These are phyloP conservation scores for Komagataea norvegica DNA, from an alignment of 1,139 yeast genomes.

Conservation along the genomic window DNA sequence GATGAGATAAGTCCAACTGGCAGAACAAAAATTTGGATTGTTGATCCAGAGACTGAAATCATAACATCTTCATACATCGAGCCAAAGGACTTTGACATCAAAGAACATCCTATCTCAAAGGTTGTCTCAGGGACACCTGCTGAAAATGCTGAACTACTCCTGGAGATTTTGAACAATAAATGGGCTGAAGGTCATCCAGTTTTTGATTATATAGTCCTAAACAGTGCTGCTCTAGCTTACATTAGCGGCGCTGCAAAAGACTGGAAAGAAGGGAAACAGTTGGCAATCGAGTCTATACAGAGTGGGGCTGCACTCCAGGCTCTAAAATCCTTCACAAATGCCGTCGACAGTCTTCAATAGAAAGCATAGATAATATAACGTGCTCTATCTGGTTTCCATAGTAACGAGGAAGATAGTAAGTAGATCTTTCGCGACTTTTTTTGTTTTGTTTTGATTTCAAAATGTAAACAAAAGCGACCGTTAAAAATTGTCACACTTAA, in stretches of 20 bases:
- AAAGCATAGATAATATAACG: neutral
- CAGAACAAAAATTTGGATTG: conserved; percentile 71
- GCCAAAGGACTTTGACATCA: conserved; percentile 74
- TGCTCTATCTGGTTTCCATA: neutral
- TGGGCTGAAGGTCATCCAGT: conserved; percentile 52
- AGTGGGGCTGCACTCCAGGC: conserved; percentile 64
- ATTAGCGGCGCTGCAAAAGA: conserved; percentile 61
- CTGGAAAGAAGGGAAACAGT: conserved; percentile 73
- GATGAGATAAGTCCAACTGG: conserved; percentile 95
- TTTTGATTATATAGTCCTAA: conserved; percentile 81
- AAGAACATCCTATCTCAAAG: conserved; percentile 60
- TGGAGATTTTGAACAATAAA: conserved; percentile 50
- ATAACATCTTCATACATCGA: conserved; percentile 39
- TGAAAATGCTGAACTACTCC: conserved; percentile 67
- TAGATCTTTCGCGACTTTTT: too few species aligned
- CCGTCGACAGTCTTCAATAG: conserved; percentile 28
- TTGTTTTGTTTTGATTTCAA: conserved; percentile 2
- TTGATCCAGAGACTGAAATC: conserved; percentile 43
- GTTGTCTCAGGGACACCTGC: conserved; percentile 85
- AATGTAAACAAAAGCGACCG: conserved; percentile 6
- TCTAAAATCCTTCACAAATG: conserved; percentile 50
- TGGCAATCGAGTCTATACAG: conserved; percentile 64
- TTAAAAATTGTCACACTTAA: neutral
- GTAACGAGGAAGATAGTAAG: too few species aligned
- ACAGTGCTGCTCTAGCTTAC: conserved; percentile 81